Evolutionary conservation across 371 early-diverging fungal genomes (phyloP).

Genomic region (Mucor piriformis): DNA sequence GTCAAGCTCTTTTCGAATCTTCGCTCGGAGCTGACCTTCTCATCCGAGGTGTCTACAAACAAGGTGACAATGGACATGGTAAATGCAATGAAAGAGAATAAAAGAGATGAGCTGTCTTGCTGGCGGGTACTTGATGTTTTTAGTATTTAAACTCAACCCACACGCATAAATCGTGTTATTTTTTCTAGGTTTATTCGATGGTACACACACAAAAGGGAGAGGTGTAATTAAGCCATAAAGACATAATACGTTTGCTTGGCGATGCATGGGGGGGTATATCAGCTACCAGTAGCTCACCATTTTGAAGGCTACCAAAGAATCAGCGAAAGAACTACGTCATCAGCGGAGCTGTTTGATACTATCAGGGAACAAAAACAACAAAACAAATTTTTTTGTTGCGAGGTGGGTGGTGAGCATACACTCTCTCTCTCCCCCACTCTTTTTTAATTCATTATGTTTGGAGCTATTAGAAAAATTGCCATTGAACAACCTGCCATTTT

Average conservation of each 20-base stretch:
- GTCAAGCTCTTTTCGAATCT: conserved; percentile 79
- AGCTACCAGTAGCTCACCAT: no score
- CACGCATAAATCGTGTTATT: no score
- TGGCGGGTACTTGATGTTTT: no score
- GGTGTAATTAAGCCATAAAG: no score
- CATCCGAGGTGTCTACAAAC: conserved; percentile 70
- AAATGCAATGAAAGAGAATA: conserved; percentile 1
- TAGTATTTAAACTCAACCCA: background rate
- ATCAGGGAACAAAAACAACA: background rate
- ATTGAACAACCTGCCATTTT: conserved; percentile 45
- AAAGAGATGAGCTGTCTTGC: background rate
- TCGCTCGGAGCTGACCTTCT: conserved; percentile 69
- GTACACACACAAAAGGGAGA: no score
- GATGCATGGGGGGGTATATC: no score
- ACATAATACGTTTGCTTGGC: no score
- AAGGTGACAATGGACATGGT: conserved; percentile 72
- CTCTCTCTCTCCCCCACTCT: conserved; percentile 12
- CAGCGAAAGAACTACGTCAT: background rate
- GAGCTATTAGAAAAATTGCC: conserved; percentile 44
- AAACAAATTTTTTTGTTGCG: background rate
- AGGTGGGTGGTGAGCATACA: no score
- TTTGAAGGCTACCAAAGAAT: no score
- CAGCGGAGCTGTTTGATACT: background rate
- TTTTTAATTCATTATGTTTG: conserved; percentile 27
- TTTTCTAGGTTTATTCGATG: no score